Base-by-base conservation (phyloP, 140 eudicot genomes). In the Oenanthe javanica region DNA sequence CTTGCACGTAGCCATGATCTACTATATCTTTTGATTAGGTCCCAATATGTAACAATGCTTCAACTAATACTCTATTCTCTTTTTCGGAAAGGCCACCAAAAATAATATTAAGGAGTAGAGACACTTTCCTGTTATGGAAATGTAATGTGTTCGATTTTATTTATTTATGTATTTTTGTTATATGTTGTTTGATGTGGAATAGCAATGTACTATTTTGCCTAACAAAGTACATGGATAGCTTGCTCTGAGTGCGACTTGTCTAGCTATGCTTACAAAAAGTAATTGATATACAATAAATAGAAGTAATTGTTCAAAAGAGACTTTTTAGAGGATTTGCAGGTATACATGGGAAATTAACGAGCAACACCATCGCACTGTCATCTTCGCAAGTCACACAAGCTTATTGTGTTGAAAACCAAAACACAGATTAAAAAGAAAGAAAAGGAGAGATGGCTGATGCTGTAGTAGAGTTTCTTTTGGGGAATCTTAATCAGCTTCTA, bases 401-500 rank as follows among this genome's bases (percentile, higher is more conserved):
- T 45, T 43, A 73, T 31, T 10, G 42, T 61, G 7, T 72, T 72
- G 52, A 43, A 72, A 6, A 42, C 48, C 47, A 72, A 19, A 10
- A 16, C 11, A 70, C n/a, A 27, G 14, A 15, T 31, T 67, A 6
- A 67, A 15, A 40, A 2, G 8, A 13, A 4, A 67, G 12, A 9
- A 11, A 6, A 36, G 21, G 27, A 45, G 12, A 71, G 55, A 82
- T 87, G 94, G 92, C 92, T 72, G 93, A 90, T 63, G 93, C 92
- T 0, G 86, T 81, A 64, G 90, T 93, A 21, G 86, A 82, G 42
- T 92, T 92, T 75, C 85, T 90, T 21, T 84, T 90, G 66, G 92
- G 84, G 21, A 92, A 92, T 77, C 81, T 92, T 3, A 86, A 87
- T 85, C 90, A 90, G 79, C 85, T 90, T 21, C 84, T 92, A 9